Evolutionary conservation across 2,329 filamentous ascomycete species (phyloP).

Genomic region (Exophiala oligosperma): DNA sequence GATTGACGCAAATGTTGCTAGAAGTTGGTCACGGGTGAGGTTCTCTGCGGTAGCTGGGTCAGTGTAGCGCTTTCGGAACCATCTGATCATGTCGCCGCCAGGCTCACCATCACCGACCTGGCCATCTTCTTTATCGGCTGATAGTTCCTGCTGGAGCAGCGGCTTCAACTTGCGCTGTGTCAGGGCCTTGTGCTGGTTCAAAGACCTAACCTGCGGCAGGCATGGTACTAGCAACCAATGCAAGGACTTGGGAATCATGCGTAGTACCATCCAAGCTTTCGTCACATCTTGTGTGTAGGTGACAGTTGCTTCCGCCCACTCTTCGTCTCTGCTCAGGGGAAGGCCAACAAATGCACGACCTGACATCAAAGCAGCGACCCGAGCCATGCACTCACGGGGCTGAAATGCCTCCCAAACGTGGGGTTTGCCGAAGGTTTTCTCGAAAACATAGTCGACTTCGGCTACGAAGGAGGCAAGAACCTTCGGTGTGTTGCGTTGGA

Average conservation of each 20-base stretch:
- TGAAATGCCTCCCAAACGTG: background rate
- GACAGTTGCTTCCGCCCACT: slow-evolving; percentile 20
- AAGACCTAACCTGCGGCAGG: slow-evolving; percentile 1
- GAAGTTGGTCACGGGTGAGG: slow-evolving; percentile 9
- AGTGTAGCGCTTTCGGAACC: background rate
- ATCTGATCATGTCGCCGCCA: slow-evolving; percentile 15
- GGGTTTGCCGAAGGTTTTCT: slow-evolving; percentile 1
- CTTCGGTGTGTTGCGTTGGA: slow-evolving; percentile 4
- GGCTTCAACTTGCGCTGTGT: slow-evolving; percentile 1
- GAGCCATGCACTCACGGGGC: slow-evolving; percentile 1
- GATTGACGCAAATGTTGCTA: slow-evolving; percentile 2
- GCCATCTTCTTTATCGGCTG: background rate
- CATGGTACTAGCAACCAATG: slow-evolving; percentile 3
- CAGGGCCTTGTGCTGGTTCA: slow-evolving; percentile 4
- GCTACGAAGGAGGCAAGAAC: slow-evolving; percentile 1
- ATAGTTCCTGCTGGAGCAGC: background rate
- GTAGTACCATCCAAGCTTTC: slow-evolving; percentile 4
- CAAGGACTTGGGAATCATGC: slow-evolving; percentile 5
- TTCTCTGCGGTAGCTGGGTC: background rate
- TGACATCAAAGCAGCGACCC: slow-evolving; percentile 12
- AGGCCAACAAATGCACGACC: slow-evolving; percentile 18
- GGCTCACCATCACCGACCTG: slow-evolving; percentile 1
- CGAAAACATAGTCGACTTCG: slow-evolving; percentile 6
- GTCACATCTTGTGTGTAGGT: slow-evolving; percentile 19
- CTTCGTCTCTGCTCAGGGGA: slow-evolving; percentile 14